Base-by-base conservation (phyloP, 768 basidiomycete species). In the Ephemerocybe angulata region DNA sequence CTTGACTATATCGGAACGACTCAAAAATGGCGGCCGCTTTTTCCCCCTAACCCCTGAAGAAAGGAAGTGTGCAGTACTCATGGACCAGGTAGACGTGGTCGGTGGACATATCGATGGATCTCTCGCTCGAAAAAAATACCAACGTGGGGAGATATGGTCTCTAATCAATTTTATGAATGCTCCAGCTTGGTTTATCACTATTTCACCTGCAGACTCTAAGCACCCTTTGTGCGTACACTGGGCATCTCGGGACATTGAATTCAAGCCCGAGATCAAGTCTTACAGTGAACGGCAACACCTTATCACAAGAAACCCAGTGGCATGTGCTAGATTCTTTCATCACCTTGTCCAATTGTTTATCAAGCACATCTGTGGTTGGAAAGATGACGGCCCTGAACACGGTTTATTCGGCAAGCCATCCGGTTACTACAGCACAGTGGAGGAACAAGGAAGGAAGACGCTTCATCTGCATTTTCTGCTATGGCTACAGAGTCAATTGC, bases 391-490 rank as follows among this genome's bases (percentile, higher is more conserved):
- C 12, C 35, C n/a, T 17, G 12, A 19, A 21, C 38, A 41, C 17
- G 50, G 50, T 27, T 21, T 52, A 4, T 52, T 40, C 31, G 50
- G 50, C 25, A 13, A 4, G 1, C 33, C 50, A 11, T 21, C 33
- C 28, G 60, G 52, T 0, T 70, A 67, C 50, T 69, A 72, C 57
- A 68, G 68, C 2, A 67, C 68, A 6, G 69, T 71, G 10, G 70
- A 72, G 50, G 58, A 65, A 27, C 70, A 72, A 59, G 69, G 68
- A 4, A 52, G 67, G 3, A 30, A 65, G 4, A 66, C 70, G 1
- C 21, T 72, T 11, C 70, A 72, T 56, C 40, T 69, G n/a, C 70
- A 70, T 50, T 30, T 65, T 40, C 55, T 69, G 5, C 7, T 72
- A 19, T 73, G 72, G 73, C 63, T 73, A 2, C 50, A 57, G 50